Evolutionary conservation across 257 asterid genomes (phyloP), one percentile per base, ranked within the genome.

Genomic region (Solanum neorickii): DNA sequence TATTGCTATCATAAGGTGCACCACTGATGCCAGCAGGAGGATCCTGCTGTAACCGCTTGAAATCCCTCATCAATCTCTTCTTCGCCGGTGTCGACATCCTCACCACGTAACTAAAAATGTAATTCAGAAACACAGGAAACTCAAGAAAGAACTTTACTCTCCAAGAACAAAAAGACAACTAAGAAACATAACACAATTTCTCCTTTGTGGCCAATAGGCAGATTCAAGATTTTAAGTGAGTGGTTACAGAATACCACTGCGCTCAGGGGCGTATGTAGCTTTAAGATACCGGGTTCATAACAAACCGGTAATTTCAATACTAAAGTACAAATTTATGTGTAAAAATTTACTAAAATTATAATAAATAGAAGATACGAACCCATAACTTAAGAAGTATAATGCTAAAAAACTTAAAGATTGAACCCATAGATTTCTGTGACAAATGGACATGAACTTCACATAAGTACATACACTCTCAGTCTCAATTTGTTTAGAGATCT

Each of bases 21-120:
- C 98, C 98, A 23, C 94, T 94, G 89, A 96, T 93, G 86, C 98
- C 98, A 29, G 96, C 96, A 3, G 98, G 98, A 88, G 98, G 96
- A 87, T 96, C 98, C 87, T 94, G 96, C 93, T 93, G 96, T 77
- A 96, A 84, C 91, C 98, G 90, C 93, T 93, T 96, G 92, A 96
- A 92, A 88, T 96, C 98, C 94, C 98, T 94, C 98, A 94, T 94
- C 90, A 94, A 86, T 70, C 98, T 92, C 91, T 95, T 94, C 93
- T 93, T 95, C 3, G 98, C 92, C 46, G 98, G 93, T 68, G 98
- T 94, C 5, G 97, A 95, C 98, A 95, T 95, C 91, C 92, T 92
- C 84, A 78, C 25, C 35, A 18, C 25, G 41, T 78, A 78, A 44
- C 49, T 77, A 42, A 78, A 78, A 78, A 78, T 25, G 29, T 9